These are phyloP conservation scores for Wilcoxina mikolae DNA, from an alignment of 495 filamentous ascomycete genomes.

Conservation along the genomic window DNA sequence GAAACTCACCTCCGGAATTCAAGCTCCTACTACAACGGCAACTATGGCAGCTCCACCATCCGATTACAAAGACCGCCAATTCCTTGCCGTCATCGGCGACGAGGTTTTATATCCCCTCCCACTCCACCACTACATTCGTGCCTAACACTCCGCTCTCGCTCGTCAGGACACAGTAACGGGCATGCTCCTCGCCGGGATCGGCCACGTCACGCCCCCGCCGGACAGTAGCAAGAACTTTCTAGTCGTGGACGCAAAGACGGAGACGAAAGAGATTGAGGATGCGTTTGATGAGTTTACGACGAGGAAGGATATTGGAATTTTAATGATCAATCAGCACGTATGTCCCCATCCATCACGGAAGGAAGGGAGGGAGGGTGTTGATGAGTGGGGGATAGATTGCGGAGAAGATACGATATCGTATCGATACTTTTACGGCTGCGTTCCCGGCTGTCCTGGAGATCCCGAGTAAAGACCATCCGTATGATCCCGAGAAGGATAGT, in stretches of 20 bases:
- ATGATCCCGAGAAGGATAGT: slow-evolving; percentile 98
- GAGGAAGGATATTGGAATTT: slow-evolving; percentile 87
- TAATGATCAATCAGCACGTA: slow-evolving; percentile 97
- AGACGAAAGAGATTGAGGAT: slow-evolving; percentile 70
- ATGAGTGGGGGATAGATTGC: slow-evolving; percentile 47
- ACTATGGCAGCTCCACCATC: slow-evolving; percentile 43
- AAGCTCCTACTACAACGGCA: slow-evolving; percentile 3
- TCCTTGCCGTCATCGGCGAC: slow-evolving; percentile 94
- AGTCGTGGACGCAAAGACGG: slow-evolving; percentile 86
- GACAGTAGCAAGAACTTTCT: slow-evolving; percentile 94
- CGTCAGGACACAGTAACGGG: slow-evolving; percentile 80
- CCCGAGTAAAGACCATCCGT: slow-evolving; percentile 97
- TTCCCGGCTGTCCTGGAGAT: slow-evolving; percentile 80
- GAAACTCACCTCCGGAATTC: slow-evolving; percentile 1
- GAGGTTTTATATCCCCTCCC: slow-evolving; percentile 43
- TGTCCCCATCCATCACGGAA: slow-evolving; percentile 24
- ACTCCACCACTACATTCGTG: neutral
- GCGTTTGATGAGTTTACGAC: slow-evolving; percentile 77
- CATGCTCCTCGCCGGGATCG: slow-evolving; percentile 83
- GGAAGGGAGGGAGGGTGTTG: neutral
- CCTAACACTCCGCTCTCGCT: slow-evolving; percentile 3
- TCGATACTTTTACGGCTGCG: slow-evolving; percentile 59
- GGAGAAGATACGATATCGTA: slow-evolving; percentile 73
- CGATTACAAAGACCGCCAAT: slow-evolving; percentile 76
- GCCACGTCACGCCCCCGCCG: slow-evolving; percentile 64